Evolutionary conservation across 2,329 filamentous ascomycete genomes (phyloP).

Genomic region (Raffaelea ambrosiae): DNA sequence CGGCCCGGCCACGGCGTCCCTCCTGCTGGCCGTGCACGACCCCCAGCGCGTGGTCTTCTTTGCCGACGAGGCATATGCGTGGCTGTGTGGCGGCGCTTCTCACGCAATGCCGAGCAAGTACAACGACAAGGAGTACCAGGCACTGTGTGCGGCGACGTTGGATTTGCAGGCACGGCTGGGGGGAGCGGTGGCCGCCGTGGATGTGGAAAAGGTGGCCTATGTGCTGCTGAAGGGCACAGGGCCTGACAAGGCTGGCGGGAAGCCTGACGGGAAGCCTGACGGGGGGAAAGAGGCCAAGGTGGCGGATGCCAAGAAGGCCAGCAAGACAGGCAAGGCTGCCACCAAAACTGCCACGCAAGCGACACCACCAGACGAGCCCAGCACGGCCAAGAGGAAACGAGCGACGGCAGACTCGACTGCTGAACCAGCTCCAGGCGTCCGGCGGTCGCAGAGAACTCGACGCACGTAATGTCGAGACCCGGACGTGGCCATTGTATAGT

Average conservation of each 20-base stretch:
- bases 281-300: no score
- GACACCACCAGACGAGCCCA: no score
- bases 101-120: slow-evolving; percentile 55
- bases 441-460: no score
- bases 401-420: no score
- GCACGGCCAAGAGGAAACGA: no score
- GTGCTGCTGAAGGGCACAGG: slow-evolving; percentile 49
- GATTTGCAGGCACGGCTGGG: slow-evolving; percentile 36
- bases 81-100: slow-evolving; percentile 51
- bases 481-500: no score
- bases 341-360: background rate
- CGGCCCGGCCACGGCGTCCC: slow-evolving; percentile 70
- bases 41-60: slow-evolving; percentile 60
- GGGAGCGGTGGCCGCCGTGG: slow-evolving; percentile 44
- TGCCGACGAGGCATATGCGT: slow-evolving; percentile 70
- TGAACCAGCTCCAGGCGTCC: no score
- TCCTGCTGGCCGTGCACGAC: slow-evolving; percentile 59
- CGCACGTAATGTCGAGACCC: no score
- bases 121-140: slow-evolving; percentile 56
- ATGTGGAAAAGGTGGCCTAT: slow-evolving; percentile 64
- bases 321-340: background rate
- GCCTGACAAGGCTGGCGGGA: no score
- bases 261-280: no score
- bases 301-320: background rate
- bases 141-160: slow-evolving; percentile 37